Base-by-base conservation (phyloP, 352 stramenopile genomes). In the Stramenopiles sp. region DNA sequence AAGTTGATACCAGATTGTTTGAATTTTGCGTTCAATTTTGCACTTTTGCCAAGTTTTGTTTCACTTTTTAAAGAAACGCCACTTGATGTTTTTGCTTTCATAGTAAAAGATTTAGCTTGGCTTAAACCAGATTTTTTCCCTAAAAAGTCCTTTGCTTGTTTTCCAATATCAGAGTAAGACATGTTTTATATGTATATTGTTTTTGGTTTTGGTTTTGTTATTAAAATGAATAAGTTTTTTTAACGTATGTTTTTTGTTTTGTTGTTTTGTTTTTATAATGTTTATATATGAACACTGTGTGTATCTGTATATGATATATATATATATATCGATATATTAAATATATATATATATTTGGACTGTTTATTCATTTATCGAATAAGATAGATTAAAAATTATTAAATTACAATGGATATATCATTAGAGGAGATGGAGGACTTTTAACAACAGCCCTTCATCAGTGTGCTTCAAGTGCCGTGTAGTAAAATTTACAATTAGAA, bases 11-110 rank as follows among this genome's bases (percentile, higher is more conserved):
- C 65, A 20, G 4, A 4, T 31, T 76, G 65, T 20, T 76, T 76
- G 65, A 76, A 76, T 20, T 76, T 76, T 4, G 65, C 30, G 65
- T 76, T 76, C 65, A 76, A 76, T 33, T 76, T 76, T 4, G 65
- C 13, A 20, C 30, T 33, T 20, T 33, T 33, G 31, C 65, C 65
- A 31, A 76, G 30, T 7, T 31, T 33, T 7, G 65, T 76, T 31
- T 31, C 31, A 33, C 30, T 33, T 13, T 76, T 76, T 20, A 76
- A 76, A 20, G 65, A 31, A 7, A 76, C 31, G 31, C 65, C 65
- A 76, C 31, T 76, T 31, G 30, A 33, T 13, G 65, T 76, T 33
- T 76, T 76, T 4, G 65, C 30, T 33, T 31, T 33, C 65, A 76
- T 13, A 33, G 65, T 76, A 20, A 76, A 76, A 33, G 30, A 13